A percentile compares a stretch with the other conserved stretches of the same genome.
Evolutionary conservation across 495 filamentous ascomycete species (phyloP).

Genomic region (Penicillium steckii): DNA sequence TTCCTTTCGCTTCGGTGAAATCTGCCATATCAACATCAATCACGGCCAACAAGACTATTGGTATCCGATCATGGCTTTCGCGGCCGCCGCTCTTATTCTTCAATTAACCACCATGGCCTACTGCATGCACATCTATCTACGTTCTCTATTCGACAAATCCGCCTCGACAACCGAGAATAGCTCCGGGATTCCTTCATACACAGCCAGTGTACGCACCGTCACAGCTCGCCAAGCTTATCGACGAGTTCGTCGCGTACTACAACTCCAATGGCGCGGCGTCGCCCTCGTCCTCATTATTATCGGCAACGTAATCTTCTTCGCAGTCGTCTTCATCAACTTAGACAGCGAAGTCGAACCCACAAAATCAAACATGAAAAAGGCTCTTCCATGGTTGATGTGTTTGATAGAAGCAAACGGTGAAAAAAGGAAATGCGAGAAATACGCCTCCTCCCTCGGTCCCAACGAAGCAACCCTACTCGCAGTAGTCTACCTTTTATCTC

Average conservation of each 20-base stretch:
- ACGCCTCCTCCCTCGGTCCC: constrained; percentile 52
- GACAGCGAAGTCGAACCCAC: constrained; percentile 65
- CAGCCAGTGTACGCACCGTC: constrained; percentile 74
- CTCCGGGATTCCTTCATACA: constrained; percentile 75
- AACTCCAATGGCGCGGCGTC: constrained; percentile 91
- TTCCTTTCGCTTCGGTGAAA: constrained; percentile 86
- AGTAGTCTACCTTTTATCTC: constrained; percentile 74
- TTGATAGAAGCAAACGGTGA: constrained; percentile 55
- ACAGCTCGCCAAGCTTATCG: constrained; percentile 86
- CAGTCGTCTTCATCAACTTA: constrained; percentile 83
- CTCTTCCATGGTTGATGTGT: constrained; percentile 70
- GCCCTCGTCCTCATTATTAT: constrained; percentile 84
- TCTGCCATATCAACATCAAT: constrained; percentile 89
- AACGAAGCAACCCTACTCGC: constrained; percentile 77
- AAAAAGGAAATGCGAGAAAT: constrained; percentile 60
- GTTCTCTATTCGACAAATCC: constrained; percentile 69
- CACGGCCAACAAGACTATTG: constrained; percentile 82
- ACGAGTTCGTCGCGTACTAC: constrained; percentile 80
- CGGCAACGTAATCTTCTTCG: constrained; percentile 86
- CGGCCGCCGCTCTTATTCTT: constrained; percentile 74
- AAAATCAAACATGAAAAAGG: constrained; percentile 49
- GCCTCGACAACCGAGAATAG: constrained; percentile 58
- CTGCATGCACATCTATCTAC: constrained; percentile 91
- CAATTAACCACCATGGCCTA: constrained; percentile 85
- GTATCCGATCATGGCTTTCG: constrained; percentile 81